Percentiles rank a stretch among this genome's conserved stretches.
phyloP scores from a whole-genome alignment of 2,329 filamentous ascomycete genomes.

The Paecilomyces sp. region DNA sequence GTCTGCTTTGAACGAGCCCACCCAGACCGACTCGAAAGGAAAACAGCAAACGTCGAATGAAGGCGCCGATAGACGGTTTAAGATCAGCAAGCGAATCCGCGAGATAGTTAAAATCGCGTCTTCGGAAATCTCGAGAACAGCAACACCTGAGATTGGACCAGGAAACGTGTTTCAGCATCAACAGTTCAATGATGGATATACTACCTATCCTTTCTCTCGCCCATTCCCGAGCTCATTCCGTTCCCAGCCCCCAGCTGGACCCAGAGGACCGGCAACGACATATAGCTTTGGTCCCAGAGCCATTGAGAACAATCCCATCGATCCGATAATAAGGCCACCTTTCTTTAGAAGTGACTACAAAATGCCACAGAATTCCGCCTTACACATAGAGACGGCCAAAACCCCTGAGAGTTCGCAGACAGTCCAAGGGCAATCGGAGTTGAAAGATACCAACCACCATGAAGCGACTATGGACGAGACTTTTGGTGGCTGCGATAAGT shows the following conservation, averaged over 20 bases:
- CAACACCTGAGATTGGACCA: not conserved
- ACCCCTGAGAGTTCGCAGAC: not conserved
- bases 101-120: not conserved
- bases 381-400: not conserved
- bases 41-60: not conserved
- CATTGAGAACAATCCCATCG: not conserved
- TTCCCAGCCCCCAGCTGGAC: not conserved
- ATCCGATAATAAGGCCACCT: not conserved
- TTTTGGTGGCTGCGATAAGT: not conserved
- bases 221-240: not conserved
- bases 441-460: not conserved
- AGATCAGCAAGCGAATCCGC: not conserved
- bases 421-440: not conserved
- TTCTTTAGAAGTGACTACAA: not conserved
- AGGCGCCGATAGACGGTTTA: not conserved
- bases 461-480: not conserved
- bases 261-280: not conserved
- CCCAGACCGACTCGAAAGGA: not conserved
- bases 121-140: not conserved
- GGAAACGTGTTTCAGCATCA: not conserved
- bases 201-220: not conserved
- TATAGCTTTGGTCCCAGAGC: not conserved
- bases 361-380: not conserved
- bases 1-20: not conserved
- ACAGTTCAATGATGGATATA: not conserved